A percentile compares a stretch with the other conserved stretches of the same genome.
Conservation (phyloP, 805 yeast genomes). For the Nematodospora valgi region DNA sequence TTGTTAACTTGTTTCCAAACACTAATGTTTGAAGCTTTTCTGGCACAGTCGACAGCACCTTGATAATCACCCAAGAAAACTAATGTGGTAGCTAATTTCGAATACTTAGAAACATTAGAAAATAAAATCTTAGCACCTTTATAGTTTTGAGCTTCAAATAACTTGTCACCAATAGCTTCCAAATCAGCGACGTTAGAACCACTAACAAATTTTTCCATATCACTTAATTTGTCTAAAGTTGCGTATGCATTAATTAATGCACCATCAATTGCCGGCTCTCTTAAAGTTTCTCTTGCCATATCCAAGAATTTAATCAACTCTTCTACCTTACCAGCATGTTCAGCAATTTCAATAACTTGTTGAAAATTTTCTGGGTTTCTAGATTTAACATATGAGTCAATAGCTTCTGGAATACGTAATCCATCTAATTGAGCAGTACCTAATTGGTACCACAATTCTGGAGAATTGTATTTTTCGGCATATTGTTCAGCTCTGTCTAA, state of each 20-base stretch:
- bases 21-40: slow-evolving; percentile 89
- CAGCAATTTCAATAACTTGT: slow-evolving; percentile 89
- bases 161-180: slow-evolving; percentile 87
- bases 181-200: slow-evolving; percentile 91
- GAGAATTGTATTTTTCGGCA: slow-evolving; percentile 82
- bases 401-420: slow-evolving; percentile 85
- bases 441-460: slow-evolving; percentile 90
- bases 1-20: slow-evolving; percentile 98
- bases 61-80: slow-evolving; percentile 91
- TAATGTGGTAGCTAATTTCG: slow-evolving; percentile 93
- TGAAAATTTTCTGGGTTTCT: slow-evolving; percentile 86
- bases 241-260: slow-evolving; percentile 89
- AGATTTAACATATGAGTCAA: slow-evolving; percentile 87
- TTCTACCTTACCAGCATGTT: slow-evolving; percentile 94
- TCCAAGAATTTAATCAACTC: slow-evolving; percentile 81
- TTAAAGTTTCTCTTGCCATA: slow-evolving; percentile 88
- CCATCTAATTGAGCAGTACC: slow-evolving; percentile 97
- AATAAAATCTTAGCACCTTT: slow-evolving; percentile 90
- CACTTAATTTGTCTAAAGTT: slow-evolving; percentile 65
- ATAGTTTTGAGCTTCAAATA: slow-evolving; percentile 77
- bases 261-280: slow-evolving; percentile 92
- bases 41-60: slow-evolving; percentile 96
- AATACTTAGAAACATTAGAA: slow-evolving; percentile 85
- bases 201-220: slow-evolving; percentile 78
- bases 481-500: slow-evolving; percentile 92